phyloP scores from a whole-genome alignment of 768 basidiomycete genomes.

The Plicaturopsis crispa region DNA sequence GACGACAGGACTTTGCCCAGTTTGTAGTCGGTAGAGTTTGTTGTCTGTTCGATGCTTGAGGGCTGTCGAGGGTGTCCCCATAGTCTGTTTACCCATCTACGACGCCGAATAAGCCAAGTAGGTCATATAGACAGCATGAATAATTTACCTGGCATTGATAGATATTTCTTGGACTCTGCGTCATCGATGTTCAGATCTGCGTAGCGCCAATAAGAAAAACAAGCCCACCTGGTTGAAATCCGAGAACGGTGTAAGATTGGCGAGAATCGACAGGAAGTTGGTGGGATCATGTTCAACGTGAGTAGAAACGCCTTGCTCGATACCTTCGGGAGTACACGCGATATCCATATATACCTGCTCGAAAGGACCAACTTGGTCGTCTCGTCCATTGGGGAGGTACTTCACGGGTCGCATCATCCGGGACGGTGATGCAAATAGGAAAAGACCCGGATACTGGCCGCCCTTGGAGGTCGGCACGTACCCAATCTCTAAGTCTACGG shows the following conservation, averaged over 20 bases:
- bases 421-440: conserved; percentile 77
- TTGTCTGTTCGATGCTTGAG: conserved; percentile 92
- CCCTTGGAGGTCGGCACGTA: conserved; percentile 60
- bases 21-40: conserved; percentile 94
- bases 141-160: conserved; percentile 80
- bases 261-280: conserved; percentile 92
- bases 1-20: conserved; percentile 91
- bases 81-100: conserved; percentile 99
- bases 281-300: conserved; percentile 95
- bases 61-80: conserved; percentile 96
- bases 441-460: conserved; percentile 95
- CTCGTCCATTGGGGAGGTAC: conserved; percentile 75
- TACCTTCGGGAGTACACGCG: conserved; percentile 83
- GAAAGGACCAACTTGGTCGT: conserved; percentile 92
- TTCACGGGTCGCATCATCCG: conserved; percentile 99
- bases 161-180: conserved; percentile 81
- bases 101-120: not conserved
- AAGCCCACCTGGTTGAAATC: conserved; percentile 91
- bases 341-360: conserved; percentile 99
- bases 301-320: conserved; percentile 62
- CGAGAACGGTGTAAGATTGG: conserved; percentile 97
- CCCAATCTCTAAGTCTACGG: conserved; percentile 92
- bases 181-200: conserved; percentile 11
- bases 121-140: not conserved
- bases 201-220: conserved; percentile 12